phyloP scores from a whole-genome alignment of 2,329 filamentous ascomycete genomes.

The Penicillium olsonii region DNA sequence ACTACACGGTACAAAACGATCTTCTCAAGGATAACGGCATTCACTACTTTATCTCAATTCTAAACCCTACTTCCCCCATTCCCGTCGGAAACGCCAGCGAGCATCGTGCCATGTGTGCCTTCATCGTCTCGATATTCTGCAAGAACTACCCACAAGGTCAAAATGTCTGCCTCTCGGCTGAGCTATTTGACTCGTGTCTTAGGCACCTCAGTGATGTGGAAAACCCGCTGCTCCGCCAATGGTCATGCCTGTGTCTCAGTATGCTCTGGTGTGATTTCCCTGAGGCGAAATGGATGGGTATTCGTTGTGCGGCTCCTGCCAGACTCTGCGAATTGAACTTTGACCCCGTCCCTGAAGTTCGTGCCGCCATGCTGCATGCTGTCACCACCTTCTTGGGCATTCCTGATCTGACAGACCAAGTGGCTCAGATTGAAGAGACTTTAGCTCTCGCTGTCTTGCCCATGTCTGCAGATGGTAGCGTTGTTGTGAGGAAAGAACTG shows the following conservation, averaged over 20 bases:
- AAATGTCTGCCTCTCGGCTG: conserved; percentile 83
- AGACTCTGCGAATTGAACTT: conserved; percentile 78
- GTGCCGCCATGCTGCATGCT: conserved; percentile 89
- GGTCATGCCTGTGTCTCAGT: conserved; percentile 93
- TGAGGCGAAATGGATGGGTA: conserved; percentile 95
- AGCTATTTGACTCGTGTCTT: conserved; percentile 86
- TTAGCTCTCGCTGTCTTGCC: conserved; percentile 86
- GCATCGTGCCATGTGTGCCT: conserved; percentile 98
- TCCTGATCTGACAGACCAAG: conserved; percentile 85
- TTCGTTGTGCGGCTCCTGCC: conserved; percentile 79
- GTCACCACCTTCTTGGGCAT: conserved; percentile 94
- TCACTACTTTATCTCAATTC: conserved; percentile 91
- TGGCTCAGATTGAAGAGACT: conserved; percentile 85
- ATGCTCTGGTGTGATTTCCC: conserved; percentile 90
- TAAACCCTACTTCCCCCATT: conserved; percentile 80
- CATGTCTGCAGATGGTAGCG: conserved; percentile 91
- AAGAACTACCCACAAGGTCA: conserved; percentile 91
- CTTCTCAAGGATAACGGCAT: conserved; percentile 96
- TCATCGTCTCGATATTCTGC: conserved; percentile 96
- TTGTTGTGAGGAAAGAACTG: conserved; percentile 89
- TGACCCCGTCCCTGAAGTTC: conserved; percentile 87
- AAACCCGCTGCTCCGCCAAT: conserved; percentile 87
- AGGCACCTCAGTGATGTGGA: conserved; percentile 80
- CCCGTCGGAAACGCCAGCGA: conserved; percentile 87
- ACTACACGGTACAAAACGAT: conserved; percentile 89